phyloP scores from a whole-genome alignment of 2,329 filamentous ascomycete species.

The Epichloe glyceriae region DNA sequence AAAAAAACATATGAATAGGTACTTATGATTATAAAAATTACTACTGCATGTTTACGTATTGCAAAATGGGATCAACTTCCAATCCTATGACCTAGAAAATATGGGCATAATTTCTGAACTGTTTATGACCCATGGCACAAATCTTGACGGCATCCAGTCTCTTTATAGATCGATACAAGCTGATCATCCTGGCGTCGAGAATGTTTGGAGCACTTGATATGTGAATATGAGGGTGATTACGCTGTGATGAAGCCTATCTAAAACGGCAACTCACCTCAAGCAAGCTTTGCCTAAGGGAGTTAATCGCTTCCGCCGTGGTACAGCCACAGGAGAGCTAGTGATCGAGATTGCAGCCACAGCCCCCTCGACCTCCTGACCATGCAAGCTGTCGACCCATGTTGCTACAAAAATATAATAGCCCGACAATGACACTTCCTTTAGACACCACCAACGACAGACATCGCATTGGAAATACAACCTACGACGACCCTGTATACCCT shows the following conservation, averaged over 20 bases:
- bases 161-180: constrained; percentile 10
- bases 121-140: constrained; percentile 7
- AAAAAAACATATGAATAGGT: no score
- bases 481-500: background rate
- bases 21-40: no score
- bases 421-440: background rate
- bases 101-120: constrained; percentile 10
- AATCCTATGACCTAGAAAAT: constrained; percentile 5
- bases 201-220: background rate
- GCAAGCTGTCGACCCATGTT: background rate
- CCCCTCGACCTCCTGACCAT: background rate
- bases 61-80: background rate
- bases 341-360: background rate
- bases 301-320: background rate
- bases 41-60: no score
- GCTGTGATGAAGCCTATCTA: no score
- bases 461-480: background rate
- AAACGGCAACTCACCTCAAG: no score
- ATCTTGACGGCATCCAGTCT: constrained; percentile 8
- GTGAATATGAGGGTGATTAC: no score
- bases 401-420: background rate
- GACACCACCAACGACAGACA: background rate
- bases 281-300: no score
- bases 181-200: constrained; percentile 6
- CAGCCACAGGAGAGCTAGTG: background rate